Evolutionary conservation across 2,329 filamentous ascomycete species (phyloP).

Genomic region (Madurella mycetomatis): DNA sequence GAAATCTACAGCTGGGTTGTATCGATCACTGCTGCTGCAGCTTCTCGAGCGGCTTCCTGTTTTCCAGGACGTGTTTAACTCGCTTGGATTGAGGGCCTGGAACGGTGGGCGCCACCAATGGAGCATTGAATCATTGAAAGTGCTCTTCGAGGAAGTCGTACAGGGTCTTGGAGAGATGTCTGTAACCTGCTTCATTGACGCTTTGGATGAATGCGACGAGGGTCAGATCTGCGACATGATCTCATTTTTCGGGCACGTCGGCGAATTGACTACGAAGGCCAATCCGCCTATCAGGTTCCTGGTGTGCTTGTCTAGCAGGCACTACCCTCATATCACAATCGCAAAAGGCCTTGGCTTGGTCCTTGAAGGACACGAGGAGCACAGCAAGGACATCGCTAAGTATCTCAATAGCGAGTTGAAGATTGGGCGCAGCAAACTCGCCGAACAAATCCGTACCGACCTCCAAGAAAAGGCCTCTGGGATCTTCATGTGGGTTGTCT

Average conservation of each 20-base stretch:
- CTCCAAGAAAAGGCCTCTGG: constrained; percentile 12
- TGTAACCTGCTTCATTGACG: constrained; percentile 18
- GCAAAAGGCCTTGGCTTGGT: not conserved
- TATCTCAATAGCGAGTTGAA: constrained; percentile 15
- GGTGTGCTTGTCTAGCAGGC: constrained; percentile 15
- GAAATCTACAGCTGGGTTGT: constrained; percentile 17
- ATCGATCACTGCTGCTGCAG: constrained; percentile 17
- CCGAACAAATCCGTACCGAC: not conserved
- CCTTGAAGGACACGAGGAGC: constrained; percentile 10
- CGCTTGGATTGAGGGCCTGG: not conserved
- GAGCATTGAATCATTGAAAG: constrained; percentile 1
- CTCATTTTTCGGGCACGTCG: constrained; percentile 9
- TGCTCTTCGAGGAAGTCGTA: not conserved
- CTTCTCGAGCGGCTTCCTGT: not conserved
- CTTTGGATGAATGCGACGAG: constrained; percentile 22
- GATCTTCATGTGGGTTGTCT: constrained; percentile 23
- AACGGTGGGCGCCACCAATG: not conserved
- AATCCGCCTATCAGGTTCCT: not conserved
- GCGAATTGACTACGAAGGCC: not conserved
- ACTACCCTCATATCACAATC: constrained; percentile 19
- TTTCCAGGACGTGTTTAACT: not conserved
- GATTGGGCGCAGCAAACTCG: not conserved
- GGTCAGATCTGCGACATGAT: constrained; percentile 14
- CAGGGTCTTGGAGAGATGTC: not conserved
- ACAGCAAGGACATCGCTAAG: constrained; percentile 12